Evolutionary conservation across 202 grass and related monocot species (phyloP), one percentile per base, ranked within the genome.

Genomic region (Zizania palustris): DNA sequence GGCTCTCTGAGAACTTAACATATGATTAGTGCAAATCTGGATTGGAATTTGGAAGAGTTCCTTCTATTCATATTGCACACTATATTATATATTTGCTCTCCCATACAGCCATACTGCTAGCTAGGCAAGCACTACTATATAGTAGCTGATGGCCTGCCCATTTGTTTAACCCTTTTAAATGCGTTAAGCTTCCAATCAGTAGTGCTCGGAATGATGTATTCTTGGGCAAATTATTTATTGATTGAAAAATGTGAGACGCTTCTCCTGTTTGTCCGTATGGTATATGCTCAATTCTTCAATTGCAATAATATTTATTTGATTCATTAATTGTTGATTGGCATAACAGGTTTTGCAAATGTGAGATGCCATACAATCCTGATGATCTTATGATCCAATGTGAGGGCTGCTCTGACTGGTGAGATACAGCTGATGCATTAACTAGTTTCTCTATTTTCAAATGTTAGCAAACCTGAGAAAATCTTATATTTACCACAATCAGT

Each of bases 321-420:
- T 57, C 69, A 16, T n/a, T n/a, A n/a, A n/a, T 63, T 45, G 3
- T 37, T 41, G 16, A 69, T 68, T 44, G 42, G 43, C 64, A 6
- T 81, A 43, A 61, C 72, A 93, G 87, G 74, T 93, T 90, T 88
- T 93, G 91, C 78, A 93, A 93, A 77, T 93, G 91, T 83, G 87
- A 90, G 78, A 93, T 93, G 91, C 91, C 91, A 67, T 93, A 90
- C 70, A 93, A 93, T 67, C 91, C 87, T 58, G 91, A 93, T 21
- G 78, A 88, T 78, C 78, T 93, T 42, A 93, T 90, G 91, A 90
- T 93, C 39, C 91, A 93, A 55, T 93, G 91, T 50, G 91, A 88
- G 53, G 82, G 81, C 42, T 93, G 91, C 73, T 87, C 82, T 74
- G 91, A 93, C 63, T 93, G 91, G 91, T 93, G 50, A 79, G 87